Conservation (phyloP, 495 filamentous ascomycete species). For the Saxispiralis lemnorum region DNA sequence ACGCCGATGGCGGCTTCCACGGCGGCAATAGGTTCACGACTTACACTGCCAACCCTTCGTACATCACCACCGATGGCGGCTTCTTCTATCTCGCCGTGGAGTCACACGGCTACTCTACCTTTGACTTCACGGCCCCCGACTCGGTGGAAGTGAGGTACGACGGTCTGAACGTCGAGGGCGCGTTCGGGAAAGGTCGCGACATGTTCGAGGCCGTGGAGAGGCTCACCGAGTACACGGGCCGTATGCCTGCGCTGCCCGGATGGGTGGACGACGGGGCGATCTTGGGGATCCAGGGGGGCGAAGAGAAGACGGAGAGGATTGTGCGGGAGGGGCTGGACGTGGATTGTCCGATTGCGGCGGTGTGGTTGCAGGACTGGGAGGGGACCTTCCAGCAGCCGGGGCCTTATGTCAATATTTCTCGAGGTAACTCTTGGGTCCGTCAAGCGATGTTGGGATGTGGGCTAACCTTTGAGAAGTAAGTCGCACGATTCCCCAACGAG, state of each 20-base stretch:
- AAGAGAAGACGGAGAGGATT: not conserved
- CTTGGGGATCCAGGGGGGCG: conserved; percentile 1
- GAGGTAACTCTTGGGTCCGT: not conserved
- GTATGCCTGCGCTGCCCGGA: not conserved
- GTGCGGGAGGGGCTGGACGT: not conserved
- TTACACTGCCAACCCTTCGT: not conserved
- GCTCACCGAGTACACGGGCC: conserved; percentile 2
- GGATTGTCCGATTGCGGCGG: conserved; percentile 1
- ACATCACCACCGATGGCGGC: not conserved
- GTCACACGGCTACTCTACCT: not conserved
- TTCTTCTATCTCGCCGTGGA: not conserved
- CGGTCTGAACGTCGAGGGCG: not conserved
- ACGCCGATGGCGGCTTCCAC: not conserved
- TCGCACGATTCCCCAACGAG: too few species aligned
- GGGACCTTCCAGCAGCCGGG: not conserved
- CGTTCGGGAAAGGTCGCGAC: not conserved
- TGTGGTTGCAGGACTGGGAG: conserved; percentile 3
- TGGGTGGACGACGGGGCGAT: conserved; percentile 3
- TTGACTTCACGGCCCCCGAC: not conserved
- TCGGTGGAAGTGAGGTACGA: not conserved
- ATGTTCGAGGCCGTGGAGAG: conserved; percentile 4
- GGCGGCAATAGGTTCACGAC: conserved; percentile 3
- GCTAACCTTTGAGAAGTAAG: too few species aligned
- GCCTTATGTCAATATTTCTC: not conserved
- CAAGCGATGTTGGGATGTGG: too few species aligned